Evolutionary conservation across 2,329 filamentous ascomycete species (phyloP), one percentile per base, ranked within the genome.

Genomic region (Venturia nashicola): DNA sequence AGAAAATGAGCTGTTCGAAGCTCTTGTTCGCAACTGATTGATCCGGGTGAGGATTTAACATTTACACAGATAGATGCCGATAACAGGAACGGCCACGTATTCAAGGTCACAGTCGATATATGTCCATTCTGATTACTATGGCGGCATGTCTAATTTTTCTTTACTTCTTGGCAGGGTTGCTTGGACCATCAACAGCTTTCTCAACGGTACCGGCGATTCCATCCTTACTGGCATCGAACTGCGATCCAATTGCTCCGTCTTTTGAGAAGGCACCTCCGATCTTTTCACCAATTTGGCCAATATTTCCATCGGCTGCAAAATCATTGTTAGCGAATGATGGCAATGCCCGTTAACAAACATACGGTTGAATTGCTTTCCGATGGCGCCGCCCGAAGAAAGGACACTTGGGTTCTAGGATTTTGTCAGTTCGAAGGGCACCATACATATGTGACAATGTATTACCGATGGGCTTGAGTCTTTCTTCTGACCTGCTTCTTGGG

Each of bases 281-380:
- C 65, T 76, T 77, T 70, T 82, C 74, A 0, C 77, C 80, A 2
- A 77, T 73, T 12, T 80, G 77, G 7, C 82, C 82, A n/a, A 84
- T 71, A 0, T 76, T 74, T 20, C 82, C 81, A 5, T 79, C 69
- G 1, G 73, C 69, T 61, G 72, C 14, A 23, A 32, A 8, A 32
- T 43, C 11, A n/a, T 27, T 16, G 32, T 27, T 62, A 48, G 12
- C 20, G 1, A 5, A 18, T 7, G 5, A 27, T 20, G 3, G 39
- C 16, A n/a, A 42, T 8, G 20, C 5, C 14, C 12, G 8, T 14
- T n/a, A 43, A 9, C 9, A 11, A 5, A 18, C 18, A 64, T 70
- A 80, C 78, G 77, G 4, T 79, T 84, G 68, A 84, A 84, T 27
- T 83, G 80, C 67, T 80, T 82, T 23, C 82, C 82, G 42, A 84